phyloP scores from a whole-genome alignment of 768 basidiomycete genomes.

The Cystofilobasidium ferigula region DNA sequence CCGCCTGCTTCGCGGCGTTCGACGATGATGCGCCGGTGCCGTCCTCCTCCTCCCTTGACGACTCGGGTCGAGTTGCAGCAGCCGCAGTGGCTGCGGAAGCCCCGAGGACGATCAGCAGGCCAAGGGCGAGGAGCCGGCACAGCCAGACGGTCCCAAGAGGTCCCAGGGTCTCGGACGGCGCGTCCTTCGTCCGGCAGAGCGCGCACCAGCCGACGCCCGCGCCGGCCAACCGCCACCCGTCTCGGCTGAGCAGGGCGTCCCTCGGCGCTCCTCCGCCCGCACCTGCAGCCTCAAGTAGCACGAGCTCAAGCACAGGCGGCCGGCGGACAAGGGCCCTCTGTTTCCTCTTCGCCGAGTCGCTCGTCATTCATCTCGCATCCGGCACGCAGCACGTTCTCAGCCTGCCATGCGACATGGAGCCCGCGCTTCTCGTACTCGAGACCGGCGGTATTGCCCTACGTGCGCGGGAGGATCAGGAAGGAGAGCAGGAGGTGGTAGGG shows the following conservation, averaged over 20 bases:
- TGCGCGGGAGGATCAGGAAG: constrained; percentile 29
- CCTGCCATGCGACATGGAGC: constrained; percentile 32
- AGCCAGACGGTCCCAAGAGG: neutral
- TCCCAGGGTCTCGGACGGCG: constrained; percentile 13
- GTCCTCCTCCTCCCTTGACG: neutral
- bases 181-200: constrained; percentile 9
- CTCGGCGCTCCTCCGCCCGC: neutral
- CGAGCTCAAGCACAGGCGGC: neutral
- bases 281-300: neutral
- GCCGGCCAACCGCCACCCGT: neutral
- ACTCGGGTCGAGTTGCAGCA: neutral
- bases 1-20: constrained; percentile 34
- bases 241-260: no score
- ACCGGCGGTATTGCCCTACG: constrained; percentile 30
- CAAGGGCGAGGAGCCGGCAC: neutral
- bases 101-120: constrained; percentile 3
- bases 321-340: constrained; percentile 30
- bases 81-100: neutral
- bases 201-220: neutral
- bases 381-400: constrained; percentile 33
- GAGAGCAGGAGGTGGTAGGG: neutral
- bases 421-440: neutral
- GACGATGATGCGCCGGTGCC: neutral
- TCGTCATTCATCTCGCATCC: constrained; percentile 32
- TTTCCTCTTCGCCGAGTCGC: constrained; percentile 32